These are phyloP conservation scores for Zygoascus bituminiphila DNA, from an alignment of 805 yeast species.

Conservation along the genomic window DNA sequence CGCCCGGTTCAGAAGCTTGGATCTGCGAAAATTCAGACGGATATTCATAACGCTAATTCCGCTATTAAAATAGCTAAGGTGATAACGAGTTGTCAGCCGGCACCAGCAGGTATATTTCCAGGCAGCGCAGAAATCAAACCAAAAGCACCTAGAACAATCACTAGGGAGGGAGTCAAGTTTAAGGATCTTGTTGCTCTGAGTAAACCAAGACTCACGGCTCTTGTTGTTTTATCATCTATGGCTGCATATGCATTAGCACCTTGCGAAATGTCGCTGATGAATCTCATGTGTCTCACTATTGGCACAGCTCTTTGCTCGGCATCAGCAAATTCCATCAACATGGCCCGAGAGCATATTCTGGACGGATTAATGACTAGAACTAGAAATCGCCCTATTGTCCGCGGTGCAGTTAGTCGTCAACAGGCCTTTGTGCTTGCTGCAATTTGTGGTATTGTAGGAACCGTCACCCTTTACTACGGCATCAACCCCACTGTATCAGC, in stretches of 20 bases:
- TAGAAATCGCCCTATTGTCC: constrained; percentile 79
- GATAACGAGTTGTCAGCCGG: constrained; percentile 15
- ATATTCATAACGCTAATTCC: neutral
- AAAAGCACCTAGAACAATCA: neutral
- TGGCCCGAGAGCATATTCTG: constrained; percentile 91
- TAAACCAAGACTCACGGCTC: constrained; percentile 79
- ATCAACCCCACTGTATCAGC: constrained; percentile 79
- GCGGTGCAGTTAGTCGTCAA: constrained; percentile 62
- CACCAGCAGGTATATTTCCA: constrained; percentile 2
- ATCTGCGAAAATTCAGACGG: neutral
- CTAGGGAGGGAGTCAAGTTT: neutral
- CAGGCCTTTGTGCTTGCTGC: constrained; percentile 83
- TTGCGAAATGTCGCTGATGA: constrained; percentile 60
- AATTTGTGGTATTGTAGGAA: constrained; percentile 62
- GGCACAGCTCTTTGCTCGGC: constrained; percentile 89
- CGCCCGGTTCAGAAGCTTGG: neutral
- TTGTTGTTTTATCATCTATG: constrained; percentile 85
- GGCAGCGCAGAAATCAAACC: neutral
- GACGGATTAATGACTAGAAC: constrained; percentile 87
- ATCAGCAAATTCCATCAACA: constrained; percentile 92
- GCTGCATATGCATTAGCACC: constrained; percentile 94
- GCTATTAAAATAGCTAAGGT: constrained; percentile 11
- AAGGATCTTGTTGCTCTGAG: constrained; percentile 60
- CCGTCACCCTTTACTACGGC: constrained; percentile 59
- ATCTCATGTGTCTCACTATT: constrained; percentile 60